phyloP scores from a whole-genome alignment of 768 basidiomycete species.

The Termitomyces sp. region DNA sequence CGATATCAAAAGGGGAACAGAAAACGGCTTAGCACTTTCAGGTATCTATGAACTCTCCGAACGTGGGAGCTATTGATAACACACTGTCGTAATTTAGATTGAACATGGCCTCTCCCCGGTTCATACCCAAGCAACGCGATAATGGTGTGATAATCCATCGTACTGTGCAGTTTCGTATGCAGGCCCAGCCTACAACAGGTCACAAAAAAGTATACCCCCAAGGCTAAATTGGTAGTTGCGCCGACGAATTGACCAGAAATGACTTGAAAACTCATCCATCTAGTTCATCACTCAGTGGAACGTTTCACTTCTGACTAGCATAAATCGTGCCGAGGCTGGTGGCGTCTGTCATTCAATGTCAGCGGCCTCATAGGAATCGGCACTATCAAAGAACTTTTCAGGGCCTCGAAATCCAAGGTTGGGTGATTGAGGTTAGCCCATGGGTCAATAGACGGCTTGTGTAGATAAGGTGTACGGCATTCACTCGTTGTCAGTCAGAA shows the following conservation, averaged over 20 bases:
- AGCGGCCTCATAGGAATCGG: no score
- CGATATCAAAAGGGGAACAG: constrained; percentile 27
- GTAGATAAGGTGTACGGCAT: no score
- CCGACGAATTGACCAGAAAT: constrained; percentile 23
- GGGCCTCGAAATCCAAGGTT: no score
- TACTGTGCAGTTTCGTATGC: constrained; percentile 49
- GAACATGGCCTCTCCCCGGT: constrained; percentile 32
- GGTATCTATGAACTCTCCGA: constrained; percentile 6
- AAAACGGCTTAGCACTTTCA: constrained; percentile 20
- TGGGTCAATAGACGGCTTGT: no score
- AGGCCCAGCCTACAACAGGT: constrained; percentile 29
- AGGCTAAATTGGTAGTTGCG: constrained; percentile 21
- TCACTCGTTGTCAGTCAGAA: no score
- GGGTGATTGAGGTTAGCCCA: no score
- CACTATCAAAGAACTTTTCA: no score
- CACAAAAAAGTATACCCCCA: constrained; percentile 21
- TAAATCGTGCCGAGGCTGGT: no score
- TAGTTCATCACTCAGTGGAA: not conserved
- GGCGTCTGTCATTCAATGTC: no score
- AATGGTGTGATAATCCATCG: constrained; percentile 40
- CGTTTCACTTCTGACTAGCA: no score
- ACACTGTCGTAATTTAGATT: not conserved
- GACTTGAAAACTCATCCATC: no score
- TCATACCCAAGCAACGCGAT: constrained; percentile 31
- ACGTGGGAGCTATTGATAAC: not conserved